Evolutionary conservation across 148 eudicot species (phyloP).

Genomic region (Silene conica): DNA sequence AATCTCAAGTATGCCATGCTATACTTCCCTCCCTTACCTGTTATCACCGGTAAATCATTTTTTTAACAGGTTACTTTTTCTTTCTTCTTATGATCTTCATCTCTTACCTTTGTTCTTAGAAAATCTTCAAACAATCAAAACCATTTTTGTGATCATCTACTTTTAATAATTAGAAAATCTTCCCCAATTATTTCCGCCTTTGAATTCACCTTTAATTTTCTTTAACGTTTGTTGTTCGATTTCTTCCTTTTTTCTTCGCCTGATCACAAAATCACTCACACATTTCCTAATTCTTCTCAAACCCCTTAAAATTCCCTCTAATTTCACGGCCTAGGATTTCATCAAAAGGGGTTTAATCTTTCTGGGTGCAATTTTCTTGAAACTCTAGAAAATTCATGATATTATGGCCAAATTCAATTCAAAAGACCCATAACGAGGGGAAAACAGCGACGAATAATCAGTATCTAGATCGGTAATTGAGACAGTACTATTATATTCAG

Average conservation of each 20-base stretch:
- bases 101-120: too few species aligned
- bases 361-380: not conserved
- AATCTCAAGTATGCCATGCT: too few species aligned
- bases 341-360: slow-evolving; percentile 9
- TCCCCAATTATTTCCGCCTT: not conserved
- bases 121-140: too few species aligned
- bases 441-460: slow-evolving; percentile 26
- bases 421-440: slow-evolving; percentile 5
- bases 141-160: too few species aligned
- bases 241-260: not conserved
- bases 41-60: too few species aligned
- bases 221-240: too few species aligned
- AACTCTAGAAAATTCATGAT: slow-evolving; percentile 29
- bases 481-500: too few species aligned
- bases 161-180: not conserved
- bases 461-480: slow-evolving; percentile 63
- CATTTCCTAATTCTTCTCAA: not conserved
- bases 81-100: too few species aligned
- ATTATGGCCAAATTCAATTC: slow-evolving; percentile 31
- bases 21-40: too few species aligned
- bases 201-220: too few species aligned
- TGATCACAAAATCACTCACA: not conserved
- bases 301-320: not conserved
- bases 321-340: slow-evolving; percentile 26
- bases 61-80: too few species aligned